Conservation (phyloP, 495 filamentous ascomycete species). For the Trichoderma erinaceum region DNA sequence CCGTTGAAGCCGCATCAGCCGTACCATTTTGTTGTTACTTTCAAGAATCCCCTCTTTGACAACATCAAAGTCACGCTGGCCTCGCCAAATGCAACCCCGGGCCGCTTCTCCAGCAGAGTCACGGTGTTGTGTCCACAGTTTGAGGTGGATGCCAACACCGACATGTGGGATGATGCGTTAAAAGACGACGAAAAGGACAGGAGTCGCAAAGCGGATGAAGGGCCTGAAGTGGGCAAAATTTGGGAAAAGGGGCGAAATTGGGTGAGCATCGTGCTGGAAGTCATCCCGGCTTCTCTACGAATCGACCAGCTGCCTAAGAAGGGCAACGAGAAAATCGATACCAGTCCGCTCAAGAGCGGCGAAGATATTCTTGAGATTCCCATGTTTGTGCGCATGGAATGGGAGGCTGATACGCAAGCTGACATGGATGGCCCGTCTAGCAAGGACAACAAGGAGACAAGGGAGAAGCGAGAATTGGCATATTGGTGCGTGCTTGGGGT, state of each 20-base stretch:
- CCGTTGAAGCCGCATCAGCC: conserved; percentile 61
- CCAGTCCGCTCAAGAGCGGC: conserved; percentile 52
- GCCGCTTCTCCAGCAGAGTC: conserved; percentile 67
- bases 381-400: conserved; percentile 86
- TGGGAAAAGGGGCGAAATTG: conserved; percentile 95
- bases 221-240: conserved; percentile 85
- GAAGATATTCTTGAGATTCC: conserved; percentile 94
- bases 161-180: conserved; percentile 92
- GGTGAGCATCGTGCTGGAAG: conserved; percentile 86
- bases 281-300: conserved; percentile 61
- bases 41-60: conserved; percentile 93
- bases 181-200: conserved; percentile 39
- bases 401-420: conserved; percentile 70
- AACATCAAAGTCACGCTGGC: conserved; percentile 78
- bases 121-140: conserved; percentile 94
- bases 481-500: conserved; percentile 94
- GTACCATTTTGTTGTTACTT: conserved; percentile 76
- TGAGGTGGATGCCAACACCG: conserved; percentile 88
- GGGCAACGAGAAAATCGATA: conserved; percentile 26
- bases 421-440: conserved; percentile 36
- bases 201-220: conserved; percentile 38
- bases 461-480: conserved; percentile 66
- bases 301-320: conserved; percentile 24
- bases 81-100: conserved; percentile 74
- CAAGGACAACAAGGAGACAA: conserved; percentile 39